Evolutionary conservation across 2,329 filamentous ascomycete genomes (phyloP).

Genomic region (Sporothrix inflata): DNA sequence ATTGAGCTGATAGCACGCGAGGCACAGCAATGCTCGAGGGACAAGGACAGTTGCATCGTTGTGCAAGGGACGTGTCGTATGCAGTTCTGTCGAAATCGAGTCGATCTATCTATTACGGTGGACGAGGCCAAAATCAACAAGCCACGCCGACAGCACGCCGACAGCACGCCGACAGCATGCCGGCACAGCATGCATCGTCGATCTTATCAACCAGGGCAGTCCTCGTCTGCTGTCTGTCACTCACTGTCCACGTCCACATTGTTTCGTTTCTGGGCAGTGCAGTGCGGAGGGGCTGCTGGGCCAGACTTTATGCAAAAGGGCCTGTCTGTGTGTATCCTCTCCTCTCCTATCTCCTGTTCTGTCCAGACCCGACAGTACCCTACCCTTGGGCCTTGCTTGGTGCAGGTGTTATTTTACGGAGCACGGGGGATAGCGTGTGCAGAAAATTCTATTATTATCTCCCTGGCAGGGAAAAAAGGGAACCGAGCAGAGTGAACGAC

Average conservation of each 20-base stretch:
- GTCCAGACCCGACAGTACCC: background rate
- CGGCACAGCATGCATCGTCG: too few species aligned
- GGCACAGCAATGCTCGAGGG: background rate
- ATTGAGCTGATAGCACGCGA: background rate
- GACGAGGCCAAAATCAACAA: background rate
- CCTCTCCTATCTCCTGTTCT: background rate
- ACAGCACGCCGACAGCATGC: too few species aligned
- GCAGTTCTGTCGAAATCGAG: background rate
- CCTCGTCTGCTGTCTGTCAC: background rate
- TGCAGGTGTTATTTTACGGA: background rate
- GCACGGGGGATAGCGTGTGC: background rate
- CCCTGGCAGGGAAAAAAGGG: background rate
- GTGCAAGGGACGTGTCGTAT: background rate
- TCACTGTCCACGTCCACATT: background rate
- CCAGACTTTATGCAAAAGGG: slow-evolving; percentile 8
- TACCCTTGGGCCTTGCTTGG: slow-evolving; percentile 6
- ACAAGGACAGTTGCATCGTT: background rate
- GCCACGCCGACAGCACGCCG: background rate
- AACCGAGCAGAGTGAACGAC: background rate
- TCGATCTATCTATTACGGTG: background rate
- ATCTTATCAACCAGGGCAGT: background rate
- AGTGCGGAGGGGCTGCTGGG: background rate
- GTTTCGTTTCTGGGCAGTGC: background rate
- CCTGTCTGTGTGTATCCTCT: background rate
- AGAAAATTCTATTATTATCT: slow-evolving; percentile 15